Evolutionary conservation across 495 filamentous ascomycete genomes (phyloP).

Genomic region (Beverwykella pulmonaria): DNA sequence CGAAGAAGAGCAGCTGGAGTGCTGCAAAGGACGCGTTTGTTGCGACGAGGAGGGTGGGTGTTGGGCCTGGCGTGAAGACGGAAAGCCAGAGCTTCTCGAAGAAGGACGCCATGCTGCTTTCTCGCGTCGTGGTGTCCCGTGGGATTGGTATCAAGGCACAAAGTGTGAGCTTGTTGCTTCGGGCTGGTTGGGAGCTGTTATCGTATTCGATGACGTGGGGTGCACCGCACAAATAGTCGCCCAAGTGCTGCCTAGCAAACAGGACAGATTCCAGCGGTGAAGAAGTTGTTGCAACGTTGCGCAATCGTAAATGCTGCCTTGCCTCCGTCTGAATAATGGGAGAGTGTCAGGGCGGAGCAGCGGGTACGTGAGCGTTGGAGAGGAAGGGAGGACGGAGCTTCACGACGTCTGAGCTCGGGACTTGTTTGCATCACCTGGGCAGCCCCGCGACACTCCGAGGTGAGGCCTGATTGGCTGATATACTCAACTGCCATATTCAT

Average conservation of each 20-base stretch:
- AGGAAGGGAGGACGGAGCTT: background rate
- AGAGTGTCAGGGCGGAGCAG: conserved; percentile 7
- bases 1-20: conserved; percentile 76
- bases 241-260: conserved; percentile 27
- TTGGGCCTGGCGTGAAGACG: conserved; percentile 89
- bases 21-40: conserved; percentile 87
- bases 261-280: conserved; percentile 21
- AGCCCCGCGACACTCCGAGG: background rate
- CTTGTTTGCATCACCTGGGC: conserved; percentile 2
- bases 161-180: background rate
- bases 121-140: conserved; percentile 1
- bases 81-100: conserved; percentile 81
- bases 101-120: conserved; percentile 71
- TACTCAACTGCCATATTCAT: conserved; percentile 5
- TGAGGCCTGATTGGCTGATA: background rate
- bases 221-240: background rate
- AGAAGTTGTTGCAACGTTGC: conserved; percentile 27
- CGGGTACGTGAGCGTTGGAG: background rate
- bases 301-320: background rate
- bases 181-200: conserved; percentile 10
- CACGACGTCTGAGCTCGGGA: background rate
- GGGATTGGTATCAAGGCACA: background rate
- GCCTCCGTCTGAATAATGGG: background rate
- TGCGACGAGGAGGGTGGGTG: conserved; percentile 81
- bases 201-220: conserved; percentile 28